These are phyloP conservation scores for Allantophomopsis cytisporea DNA, from an alignment of 2,329 filamentous ascomycete species.

Conservation along the genomic window DNA sequence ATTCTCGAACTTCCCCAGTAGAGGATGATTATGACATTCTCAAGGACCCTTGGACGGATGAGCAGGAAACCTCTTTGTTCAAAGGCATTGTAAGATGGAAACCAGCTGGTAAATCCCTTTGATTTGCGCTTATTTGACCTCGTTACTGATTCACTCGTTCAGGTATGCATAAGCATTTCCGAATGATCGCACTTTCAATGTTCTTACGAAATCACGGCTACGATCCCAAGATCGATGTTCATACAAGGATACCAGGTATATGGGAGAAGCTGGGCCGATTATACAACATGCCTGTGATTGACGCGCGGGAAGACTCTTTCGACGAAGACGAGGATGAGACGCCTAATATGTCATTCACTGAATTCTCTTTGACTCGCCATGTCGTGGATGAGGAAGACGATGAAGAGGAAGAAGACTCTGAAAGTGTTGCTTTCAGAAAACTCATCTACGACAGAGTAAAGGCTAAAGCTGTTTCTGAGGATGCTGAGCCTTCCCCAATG, in stretches of 20 bases:
- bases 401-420: slow-evolving; percentile 17
- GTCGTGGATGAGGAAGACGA: slow-evolving; percentile 7
- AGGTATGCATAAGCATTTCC: slow-evolving; percentile 91
- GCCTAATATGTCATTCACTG: slow-evolving; percentile 45
- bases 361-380: slow-evolving; percentile 44
- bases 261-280: slow-evolving; percentile 76
- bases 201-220: slow-evolving; percentile 70
- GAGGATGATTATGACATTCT: slow-evolving; percentile 31
- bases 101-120: slow-evolving; percentile 58
- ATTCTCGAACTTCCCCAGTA: slow-evolving; percentile 12
- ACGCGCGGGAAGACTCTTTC: slow-evolving; percentile 60
- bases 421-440: no score
- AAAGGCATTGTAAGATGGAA: slow-evolving; percentile 93
- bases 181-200: slow-evolving; percentile 76
- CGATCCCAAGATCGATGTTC: slow-evolving; percentile 52
- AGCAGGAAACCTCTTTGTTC: slow-evolving; percentile 85
- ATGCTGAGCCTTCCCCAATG: slow-evolving; percentile 21
- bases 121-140: slow-evolving; percentile 1
- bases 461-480: slow-evolving; percentile 12
- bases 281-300: slow-evolving; percentile 76
- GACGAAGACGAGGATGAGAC: slow-evolving; percentile 33
- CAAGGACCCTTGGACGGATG: slow-evolving; percentile 81
- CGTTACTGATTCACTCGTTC: slow-evolving; percentile 5
- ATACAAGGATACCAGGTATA: slow-evolving; percentile 82
- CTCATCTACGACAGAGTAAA: slow-evolving; percentile 6